Percentiles rank a stretch among this genome's conserved stretches.
phyloP scores from a whole-genome alignment of 2,329 filamentous ascomycete species.

The Simplicillium aogashimaense region DNA sequence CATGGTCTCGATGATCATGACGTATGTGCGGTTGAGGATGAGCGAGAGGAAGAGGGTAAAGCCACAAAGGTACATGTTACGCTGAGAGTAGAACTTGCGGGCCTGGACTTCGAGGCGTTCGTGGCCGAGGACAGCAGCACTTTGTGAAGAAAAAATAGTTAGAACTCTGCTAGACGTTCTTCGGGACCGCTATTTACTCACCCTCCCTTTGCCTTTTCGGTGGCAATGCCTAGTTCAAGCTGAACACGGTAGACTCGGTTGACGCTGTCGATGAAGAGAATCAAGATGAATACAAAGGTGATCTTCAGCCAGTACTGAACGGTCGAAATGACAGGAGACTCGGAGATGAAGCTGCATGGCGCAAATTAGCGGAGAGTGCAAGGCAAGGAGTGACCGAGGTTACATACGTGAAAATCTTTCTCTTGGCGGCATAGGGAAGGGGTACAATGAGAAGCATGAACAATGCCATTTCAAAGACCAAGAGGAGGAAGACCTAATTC shows the following conservation, averaged over 20 bases:
- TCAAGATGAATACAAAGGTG: slow-evolving; percentile 97
- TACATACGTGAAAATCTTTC: slow-evolving; percentile 68
- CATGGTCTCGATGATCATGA: slow-evolving; percentile 88
- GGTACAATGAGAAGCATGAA: slow-evolving; percentile 77
- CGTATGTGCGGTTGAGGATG: slow-evolving; percentile 98
- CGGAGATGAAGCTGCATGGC: slow-evolving; percentile 72
- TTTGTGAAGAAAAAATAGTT: slow-evolving; percentile 11
- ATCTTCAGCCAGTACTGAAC: slow-evolving; percentile 98
- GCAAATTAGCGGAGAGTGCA: not conserved
- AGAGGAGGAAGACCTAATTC: slow-evolving; percentile 66
- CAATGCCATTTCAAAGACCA: slow-evolving; percentile 74
- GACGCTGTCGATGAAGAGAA: slow-evolving; percentile 95
- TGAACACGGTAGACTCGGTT: slow-evolving; percentile 94
- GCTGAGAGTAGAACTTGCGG: slow-evolving; percentile 99
- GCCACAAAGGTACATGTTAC: slow-evolving; percentile 99
- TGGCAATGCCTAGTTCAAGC: slow-evolving; percentile 67
- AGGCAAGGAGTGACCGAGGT: not conserved
- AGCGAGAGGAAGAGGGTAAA: slow-evolving; percentile 98
- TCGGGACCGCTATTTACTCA: slow-evolving; percentile 25
- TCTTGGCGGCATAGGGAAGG: slow-evolving; percentile 76
- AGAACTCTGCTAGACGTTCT: not conserved
- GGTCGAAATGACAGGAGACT: slow-evolving; percentile 76
- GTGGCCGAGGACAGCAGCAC: slow-evolving; percentile 67
- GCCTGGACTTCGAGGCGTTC: slow-evolving; percentile 98
- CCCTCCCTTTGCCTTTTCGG: slow-evolving; percentile 43